Percentiles rank a stretch among this genome's conserved stretches.
Evolutionary conservation across 2,329 filamentous ascomycete species (phyloP).

Genomic region (Pseudogymnoascus sp.): DNA sequence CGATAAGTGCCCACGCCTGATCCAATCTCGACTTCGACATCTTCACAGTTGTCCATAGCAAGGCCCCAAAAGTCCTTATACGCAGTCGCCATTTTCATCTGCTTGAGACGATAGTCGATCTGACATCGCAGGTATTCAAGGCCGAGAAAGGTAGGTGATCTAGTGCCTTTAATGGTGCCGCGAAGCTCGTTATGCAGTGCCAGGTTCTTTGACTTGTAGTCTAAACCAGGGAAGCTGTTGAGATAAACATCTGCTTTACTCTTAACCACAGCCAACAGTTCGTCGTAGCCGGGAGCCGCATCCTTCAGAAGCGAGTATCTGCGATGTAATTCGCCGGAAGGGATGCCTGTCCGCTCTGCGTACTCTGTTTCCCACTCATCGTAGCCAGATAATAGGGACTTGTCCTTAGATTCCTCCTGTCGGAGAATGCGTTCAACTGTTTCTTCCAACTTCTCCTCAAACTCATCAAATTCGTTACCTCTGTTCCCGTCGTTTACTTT

Average conservation of each 20-base stretch:
- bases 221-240: neutral
- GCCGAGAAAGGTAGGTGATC: neutral
- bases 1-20: neutral
- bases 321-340: no score
- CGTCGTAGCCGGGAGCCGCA: neutral
- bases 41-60: neutral
- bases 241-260: neutral
- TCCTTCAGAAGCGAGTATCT: neutral
- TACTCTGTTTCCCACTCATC: neutral
- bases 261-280: neutral
- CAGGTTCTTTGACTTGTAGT: neutral
- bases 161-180: neutral
- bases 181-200: neutral
- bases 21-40: neutral
- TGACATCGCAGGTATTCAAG: neutral
- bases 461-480: neutral
- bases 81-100: neutral
- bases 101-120: neutral
- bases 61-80: neutral
- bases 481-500: neutral
- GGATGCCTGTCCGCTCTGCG: neutral
- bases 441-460: neutral
- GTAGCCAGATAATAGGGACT: neutral
- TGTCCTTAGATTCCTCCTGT: neutral
- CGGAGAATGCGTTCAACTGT: no score